Conservation (phyloP, 1,284 basidiomycete species). For the Tilletia indica region DNA sequence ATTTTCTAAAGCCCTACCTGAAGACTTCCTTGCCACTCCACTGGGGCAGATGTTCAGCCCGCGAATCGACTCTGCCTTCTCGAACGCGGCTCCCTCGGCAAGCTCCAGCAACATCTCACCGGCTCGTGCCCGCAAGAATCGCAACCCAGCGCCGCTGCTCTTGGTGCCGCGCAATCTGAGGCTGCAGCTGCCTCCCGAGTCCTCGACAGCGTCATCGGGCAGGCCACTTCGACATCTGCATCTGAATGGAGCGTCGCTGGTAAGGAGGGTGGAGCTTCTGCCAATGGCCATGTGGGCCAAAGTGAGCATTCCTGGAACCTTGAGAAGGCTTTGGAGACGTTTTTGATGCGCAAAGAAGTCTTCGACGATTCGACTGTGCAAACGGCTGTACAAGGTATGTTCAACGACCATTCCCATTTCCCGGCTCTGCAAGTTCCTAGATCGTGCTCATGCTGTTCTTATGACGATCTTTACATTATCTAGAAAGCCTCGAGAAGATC, state of each 20-base stretch:
- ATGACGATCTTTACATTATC: not conserved
- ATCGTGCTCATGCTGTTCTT: not conserved
- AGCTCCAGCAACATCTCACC: not conserved
- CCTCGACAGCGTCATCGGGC: not conserved
- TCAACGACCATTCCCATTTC: not conserved
- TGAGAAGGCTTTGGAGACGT: constrained; percentile 2
- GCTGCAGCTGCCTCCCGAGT: not conserved
- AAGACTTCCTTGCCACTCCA: constrained; percentile 84
- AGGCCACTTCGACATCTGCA: not conserved
- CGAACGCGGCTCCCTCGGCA: constrained; percentile 49
- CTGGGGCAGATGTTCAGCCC: constrained; percentile 82
- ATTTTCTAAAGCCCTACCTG: constrained; percentile 59
- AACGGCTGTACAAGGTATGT: not conserved
- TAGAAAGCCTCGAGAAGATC: not conserved
- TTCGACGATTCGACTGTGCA: not conserved
- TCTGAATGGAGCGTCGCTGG: not conserved
- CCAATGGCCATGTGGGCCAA: not conserved
- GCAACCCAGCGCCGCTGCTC: constrained; percentile 8
- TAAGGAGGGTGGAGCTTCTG: not conserved
- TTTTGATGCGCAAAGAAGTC: not conserved
- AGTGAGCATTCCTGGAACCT: not conserved
- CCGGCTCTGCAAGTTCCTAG: not conserved
- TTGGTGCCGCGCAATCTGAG: constrained; percentile 3
- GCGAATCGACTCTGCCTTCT: constrained; percentile 83
- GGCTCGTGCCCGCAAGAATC: not conserved